Evolutionary conservation across 2,329 filamentous ascomycete genomes (phyloP).

Genomic region (Trichoderma koningiopsis): DNA sequence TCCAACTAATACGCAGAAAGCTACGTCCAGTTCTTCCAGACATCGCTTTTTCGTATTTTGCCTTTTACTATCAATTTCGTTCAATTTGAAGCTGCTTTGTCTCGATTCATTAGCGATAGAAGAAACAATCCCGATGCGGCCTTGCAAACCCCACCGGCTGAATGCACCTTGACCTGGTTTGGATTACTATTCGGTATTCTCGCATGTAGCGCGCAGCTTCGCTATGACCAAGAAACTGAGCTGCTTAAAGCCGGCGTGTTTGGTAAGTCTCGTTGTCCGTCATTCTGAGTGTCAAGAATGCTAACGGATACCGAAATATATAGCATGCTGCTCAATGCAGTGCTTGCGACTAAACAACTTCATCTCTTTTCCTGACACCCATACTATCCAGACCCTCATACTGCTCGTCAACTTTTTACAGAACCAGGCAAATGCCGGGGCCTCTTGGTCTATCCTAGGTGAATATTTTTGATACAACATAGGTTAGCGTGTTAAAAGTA

Average conservation of each 20-base stretch:
- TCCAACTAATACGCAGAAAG: neutral
- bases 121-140: neutral
- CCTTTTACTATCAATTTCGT: neutral
- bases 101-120: neutral
- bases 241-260: conserved; percentile 12
- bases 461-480: neutral
- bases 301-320: neutral
- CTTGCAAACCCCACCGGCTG: neutral
- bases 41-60: neutral
- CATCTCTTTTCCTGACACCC: neutral
- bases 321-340: conserved; percentile 6
- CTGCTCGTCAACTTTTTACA: neutral
- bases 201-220: conserved; percentile 1
- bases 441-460: conserved; percentile 17
- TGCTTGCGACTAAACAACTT: neutral
- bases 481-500: too few species aligned
- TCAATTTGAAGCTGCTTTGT: neutral
- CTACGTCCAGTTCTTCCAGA: conserved; percentile 7
- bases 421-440: conserved; percentile 6
- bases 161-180: conserved; percentile 1
- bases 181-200: neutral
- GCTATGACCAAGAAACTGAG: conserved; percentile 3
- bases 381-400: conserved; percentile 12
- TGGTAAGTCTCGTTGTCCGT: neutral
- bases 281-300: too few species aligned